Base-by-base conservation (phyloP, 805 yeast species). In the Sugiyamaella floridensis region DNA sequence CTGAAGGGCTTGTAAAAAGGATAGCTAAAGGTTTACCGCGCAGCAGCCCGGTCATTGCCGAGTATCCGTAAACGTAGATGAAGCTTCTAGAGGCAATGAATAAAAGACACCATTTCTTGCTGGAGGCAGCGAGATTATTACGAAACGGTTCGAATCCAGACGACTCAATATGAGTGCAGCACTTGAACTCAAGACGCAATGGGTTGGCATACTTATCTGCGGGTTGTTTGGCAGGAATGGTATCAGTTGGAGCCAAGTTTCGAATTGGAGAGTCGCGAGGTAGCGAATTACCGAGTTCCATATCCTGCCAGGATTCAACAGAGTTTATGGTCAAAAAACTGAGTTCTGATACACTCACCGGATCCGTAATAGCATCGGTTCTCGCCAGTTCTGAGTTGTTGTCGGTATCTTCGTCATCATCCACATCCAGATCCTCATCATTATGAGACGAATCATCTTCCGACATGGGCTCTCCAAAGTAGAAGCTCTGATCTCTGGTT, bases 1-100 rank as follows among this genome's bases (percentile, higher is more conserved):
- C 56, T 7, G 59, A 48, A 0, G 82, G 82, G 28, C 67, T 61
- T 0, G 77, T 70, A 49, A 75, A 78, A 48, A 78, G 68, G 18
- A 63, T 61, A n/a, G 75, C 53, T 0, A 50, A 18, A 10, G 67
- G 63, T 3, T 52, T 49, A 1, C 52, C 50, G 2, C 58, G 44
- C 0, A 77, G 76, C 11, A 16, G 22, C 1, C 56, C 54, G 15
- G 49, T 37, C 10, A 47, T 15, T 2, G 52, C 44, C n/a, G 46
- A 40, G 41, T 40, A 50, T 29, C 37, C 50, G 43, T 20, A 48
- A 7, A 49, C 43, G 15, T 28, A 37, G 3, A 57, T 16, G 4
- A 43, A 26, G 6, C 54, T 34, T 11, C 40, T 20, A 12, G 15
- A 32, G 14, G 55, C 56, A 14, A 50, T 41, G 22, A 57, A 42